Conservation (phyloP, 164 flowering plant genomes). For the Aristolochia contorta region DNA sequence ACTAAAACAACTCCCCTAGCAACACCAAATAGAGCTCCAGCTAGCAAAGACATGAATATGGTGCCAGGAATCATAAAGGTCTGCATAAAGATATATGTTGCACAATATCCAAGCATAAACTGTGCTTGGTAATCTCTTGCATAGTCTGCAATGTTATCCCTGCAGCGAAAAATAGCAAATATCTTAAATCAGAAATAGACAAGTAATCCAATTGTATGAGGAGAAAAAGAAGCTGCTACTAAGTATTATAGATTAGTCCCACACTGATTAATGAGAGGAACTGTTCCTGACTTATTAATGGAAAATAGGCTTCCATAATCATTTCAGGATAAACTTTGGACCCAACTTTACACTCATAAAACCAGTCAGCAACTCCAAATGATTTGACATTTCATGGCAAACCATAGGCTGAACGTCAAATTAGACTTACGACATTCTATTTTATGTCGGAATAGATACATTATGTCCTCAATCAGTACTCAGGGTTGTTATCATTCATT, state of each 20-base stretch:
- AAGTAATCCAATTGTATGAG: neutral
- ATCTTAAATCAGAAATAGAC: neutral
- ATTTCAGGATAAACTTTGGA: too few species aligned
- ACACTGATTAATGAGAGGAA: too few species aligned
- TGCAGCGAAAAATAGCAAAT: slow-evolving; percentile 17
- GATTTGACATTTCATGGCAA: neutral
- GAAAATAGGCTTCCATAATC: too few species aligned
- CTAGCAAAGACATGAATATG: slow-evolving; percentile 92
- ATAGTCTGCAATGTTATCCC: slow-evolving; percentile 73
- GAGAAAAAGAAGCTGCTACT: neutral
- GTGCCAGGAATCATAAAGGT: slow-evolving; percentile 99
- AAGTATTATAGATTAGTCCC: too few species aligned
- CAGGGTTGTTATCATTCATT: too few species aligned
- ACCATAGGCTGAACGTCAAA: neutral
- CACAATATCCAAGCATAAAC: slow-evolving; percentile 88
- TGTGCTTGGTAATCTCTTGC: slow-evolving; percentile 61
- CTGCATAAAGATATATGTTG: slow-evolving; percentile 97
- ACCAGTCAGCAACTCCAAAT: neutral
- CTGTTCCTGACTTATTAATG: too few species aligned
- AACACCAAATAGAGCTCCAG: slow-evolving; percentile 97
- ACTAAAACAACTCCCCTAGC: slow-evolving; percentile 71
- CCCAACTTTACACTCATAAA: too few species aligned
- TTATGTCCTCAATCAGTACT: neutral
- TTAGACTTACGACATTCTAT: neutral
- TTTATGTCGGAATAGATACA: neutral